Evolutionary conservation across 345 rosid species (phyloP).

Genomic region (Anacardium occidentale): DNA sequence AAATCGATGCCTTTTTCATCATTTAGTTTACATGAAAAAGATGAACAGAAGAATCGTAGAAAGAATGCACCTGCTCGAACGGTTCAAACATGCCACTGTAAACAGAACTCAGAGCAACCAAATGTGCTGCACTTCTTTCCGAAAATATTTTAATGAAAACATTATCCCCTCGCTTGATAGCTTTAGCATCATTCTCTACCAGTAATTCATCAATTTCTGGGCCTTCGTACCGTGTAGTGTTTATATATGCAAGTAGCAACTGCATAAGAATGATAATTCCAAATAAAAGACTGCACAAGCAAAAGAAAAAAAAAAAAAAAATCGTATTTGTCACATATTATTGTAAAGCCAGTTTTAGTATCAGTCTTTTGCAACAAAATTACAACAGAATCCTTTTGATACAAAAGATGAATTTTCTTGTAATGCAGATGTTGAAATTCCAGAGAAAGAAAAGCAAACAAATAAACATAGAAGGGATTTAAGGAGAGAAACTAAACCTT

Average conservation of each 20-base stretch:
- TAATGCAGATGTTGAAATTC: no score
- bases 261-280: slow-evolving; percentile 3
- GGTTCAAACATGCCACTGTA: slow-evolving; percentile 39
- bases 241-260: slow-evolving; percentile 54
- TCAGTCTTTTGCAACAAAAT: no score
- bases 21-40: background rate
- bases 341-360: no score
- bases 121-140: slow-evolving; percentile 62
- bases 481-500: slow-evolving; percentile 25
- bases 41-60: background rate
- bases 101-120: slow-evolving; percentile 42
- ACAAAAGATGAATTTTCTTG: background rate
- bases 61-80: slow-evolving; percentile 42
- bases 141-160: slow-evolving; percentile 48
- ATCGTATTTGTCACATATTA: background rate
- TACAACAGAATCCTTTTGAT: no score
- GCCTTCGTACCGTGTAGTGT: slow-evolving; percentile 61
- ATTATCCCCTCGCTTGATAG: slow-evolving; percentile 38
- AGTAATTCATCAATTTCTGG: slow-evolving; percentile 49
- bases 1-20: no score
- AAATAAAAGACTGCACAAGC: background rate
- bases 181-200: slow-evolving; percentile 54
- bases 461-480: background rate
- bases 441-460: no score
- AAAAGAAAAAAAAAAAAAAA: background rate